Conservation (phyloP, 495 filamentous ascomycete species). For the Daldinia childiae region DNA sequence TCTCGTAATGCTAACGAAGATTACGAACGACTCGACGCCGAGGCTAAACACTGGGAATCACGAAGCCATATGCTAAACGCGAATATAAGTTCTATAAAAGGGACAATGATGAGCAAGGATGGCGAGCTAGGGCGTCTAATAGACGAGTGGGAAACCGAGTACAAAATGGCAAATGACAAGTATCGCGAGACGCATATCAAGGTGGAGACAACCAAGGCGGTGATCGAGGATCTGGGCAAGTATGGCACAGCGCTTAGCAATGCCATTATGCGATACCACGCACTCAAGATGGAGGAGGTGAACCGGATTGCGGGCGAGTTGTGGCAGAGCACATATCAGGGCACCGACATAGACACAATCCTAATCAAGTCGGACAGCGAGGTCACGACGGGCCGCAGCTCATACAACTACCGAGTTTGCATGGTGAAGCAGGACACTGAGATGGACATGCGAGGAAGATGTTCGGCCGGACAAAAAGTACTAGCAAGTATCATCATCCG, state of each 20-base stretch:
- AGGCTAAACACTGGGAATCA: conserved; percentile 70
- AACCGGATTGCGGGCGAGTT: conserved; percentile 94
- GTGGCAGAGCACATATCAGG: conserved; percentile 96
- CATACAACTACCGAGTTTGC: conserved; percentile 96
- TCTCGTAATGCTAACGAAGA: conserved; percentile 84
- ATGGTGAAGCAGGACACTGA: conserved; percentile 98
- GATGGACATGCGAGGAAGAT: conserved; percentile 99
- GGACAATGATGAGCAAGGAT: conserved; percentile 82
- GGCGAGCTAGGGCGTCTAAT: conserved; percentile 73
- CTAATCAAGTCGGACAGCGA: conserved; percentile 92
- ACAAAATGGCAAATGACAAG: conserved; percentile 80
- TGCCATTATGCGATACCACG: conserved; percentile 96
- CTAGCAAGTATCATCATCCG: conserved; percentile 98
- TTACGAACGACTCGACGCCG: conserved; percentile 73
- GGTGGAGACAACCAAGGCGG: conserved; percentile 91
- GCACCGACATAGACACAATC: conserved; percentile 97
- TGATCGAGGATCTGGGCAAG: conserved; percentile 85
- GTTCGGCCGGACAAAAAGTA: conserved; percentile 95
- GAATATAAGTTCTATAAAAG: conserved; percentile 65
- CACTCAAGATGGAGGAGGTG: conserved; percentile 97
- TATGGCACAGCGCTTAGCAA: conserved; percentile 86
- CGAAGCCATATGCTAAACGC: conserved; percentile 67
- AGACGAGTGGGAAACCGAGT: conserved; percentile 84
- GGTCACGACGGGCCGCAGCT: conserved; percentile 75
- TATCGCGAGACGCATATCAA: conserved; percentile 91